Evolutionary conservation across 1,139 yeast genomes (phyloP).

Genomic region (Sugiyamaella paludigena): DNA sequence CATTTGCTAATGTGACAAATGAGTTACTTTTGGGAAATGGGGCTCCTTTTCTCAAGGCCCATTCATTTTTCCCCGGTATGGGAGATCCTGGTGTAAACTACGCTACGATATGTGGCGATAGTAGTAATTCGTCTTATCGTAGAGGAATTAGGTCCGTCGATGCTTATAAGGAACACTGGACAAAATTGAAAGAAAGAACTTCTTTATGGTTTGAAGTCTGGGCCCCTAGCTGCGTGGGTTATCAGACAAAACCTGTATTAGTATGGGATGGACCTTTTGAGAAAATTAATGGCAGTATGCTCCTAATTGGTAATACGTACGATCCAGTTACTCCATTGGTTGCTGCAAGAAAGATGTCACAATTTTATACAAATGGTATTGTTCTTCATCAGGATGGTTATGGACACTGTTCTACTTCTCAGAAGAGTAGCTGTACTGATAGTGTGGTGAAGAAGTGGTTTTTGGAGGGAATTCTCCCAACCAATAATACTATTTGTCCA

Average conservation of each 20-base stretch:
- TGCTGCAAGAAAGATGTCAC: conserved; percentile 20
- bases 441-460: conserved; percentile 14
- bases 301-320: conserved; percentile 18
- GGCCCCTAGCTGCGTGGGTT: too few relatives aligned
- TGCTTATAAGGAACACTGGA: too few relatives aligned
- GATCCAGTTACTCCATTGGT: conserved; percentile 21
- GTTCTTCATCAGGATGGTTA: conserved; percentile 19
- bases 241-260: conserved; percentile 12
- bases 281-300: conserved; percentile 17
- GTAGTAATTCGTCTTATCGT: too few relatives aligned
- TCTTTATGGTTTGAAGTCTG: too few relatives aligned
- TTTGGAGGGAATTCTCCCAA: conserved; percentile 17
- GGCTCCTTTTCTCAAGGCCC: too few relatives aligned
- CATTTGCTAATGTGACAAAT: conserved; percentile 12
- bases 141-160: too few relatives aligned
- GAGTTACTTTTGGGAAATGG: conserved; percentile 15
- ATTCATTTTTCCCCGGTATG: too few relatives aligned
- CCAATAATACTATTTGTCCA: conserved; percentile 15
- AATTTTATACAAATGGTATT: conserved; percentile 15
- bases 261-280: conserved; percentile 22
- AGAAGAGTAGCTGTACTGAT: conserved; percentile 17
- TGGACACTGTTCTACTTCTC: conserved; percentile 21
- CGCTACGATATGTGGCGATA: too few relatives aligned
- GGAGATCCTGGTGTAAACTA: too few relatives aligned
- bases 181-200: too few relatives aligned